These are phyloP conservation scores for Dryas alaskensis DNA, from an alignment of 306 rosid genomes.

Conservation along the genomic window DNA sequence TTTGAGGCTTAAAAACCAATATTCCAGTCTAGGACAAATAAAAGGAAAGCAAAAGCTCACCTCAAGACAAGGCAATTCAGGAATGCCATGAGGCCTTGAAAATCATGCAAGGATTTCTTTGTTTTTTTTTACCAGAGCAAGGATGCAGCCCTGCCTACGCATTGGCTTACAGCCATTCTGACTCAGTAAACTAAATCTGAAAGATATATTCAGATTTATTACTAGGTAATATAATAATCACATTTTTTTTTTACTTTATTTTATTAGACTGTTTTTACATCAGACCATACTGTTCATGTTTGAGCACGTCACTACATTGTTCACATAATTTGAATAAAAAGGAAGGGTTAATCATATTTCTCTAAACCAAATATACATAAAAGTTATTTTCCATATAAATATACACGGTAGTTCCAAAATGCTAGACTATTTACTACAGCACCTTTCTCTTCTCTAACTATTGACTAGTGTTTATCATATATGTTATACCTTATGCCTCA, in stretches of 20 bases:
- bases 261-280: neutral
- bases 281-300: neutral
- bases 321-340: neutral
- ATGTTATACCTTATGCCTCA: neutral
- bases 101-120: conserved; percentile 5
- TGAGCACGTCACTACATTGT: neutral
- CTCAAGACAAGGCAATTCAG: no score
- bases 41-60: no score
- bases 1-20: neutral
- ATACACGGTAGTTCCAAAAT: neutral
- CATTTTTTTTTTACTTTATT: neutral
- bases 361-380: neutral
- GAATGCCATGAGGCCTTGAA: neutral
- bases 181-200: neutral
- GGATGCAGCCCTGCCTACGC: neutral
- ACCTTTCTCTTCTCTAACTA: neutral
- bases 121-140: no score
- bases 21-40: no score
- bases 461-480: neutral
- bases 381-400: neutral
- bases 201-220: neutral
- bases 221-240: neutral
- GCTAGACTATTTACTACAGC: neutral
- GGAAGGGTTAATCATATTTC: neutral
- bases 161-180: neutral